Percentiles rank a stretch among this genome's conserved stretches.
phyloP scores from a whole-genome alignment of 495 filamentous ascomycete genomes.

The Lophium mytilinum region DNA sequence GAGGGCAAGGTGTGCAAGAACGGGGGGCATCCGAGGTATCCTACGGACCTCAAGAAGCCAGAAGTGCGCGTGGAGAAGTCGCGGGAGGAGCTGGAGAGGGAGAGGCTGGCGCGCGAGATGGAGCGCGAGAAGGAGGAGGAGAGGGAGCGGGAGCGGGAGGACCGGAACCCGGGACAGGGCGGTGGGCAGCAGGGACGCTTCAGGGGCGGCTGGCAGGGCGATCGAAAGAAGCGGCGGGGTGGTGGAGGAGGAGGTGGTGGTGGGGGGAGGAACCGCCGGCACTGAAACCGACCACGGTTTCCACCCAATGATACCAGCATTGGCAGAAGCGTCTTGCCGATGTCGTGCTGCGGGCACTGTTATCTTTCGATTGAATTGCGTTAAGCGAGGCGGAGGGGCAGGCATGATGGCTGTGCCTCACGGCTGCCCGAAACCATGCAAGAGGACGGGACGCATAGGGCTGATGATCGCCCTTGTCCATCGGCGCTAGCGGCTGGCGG shows the following conservation, averaged over 20 bases:
- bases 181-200: conserved; percentile 2
- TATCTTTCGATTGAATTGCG: neutral
- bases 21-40: conserved; percentile 76
- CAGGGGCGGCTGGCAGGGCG: conserved; percentile 17
- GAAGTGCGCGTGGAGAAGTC: conserved; percentile 52
- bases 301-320: neutral
- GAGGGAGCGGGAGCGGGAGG: conserved; percentile 22
- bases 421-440: neutral
- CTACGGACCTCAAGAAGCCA: conserved; percentile 60
- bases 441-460: neutral
- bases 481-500: too few relatives aligned
- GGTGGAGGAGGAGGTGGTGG: neutral
- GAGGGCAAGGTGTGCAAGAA: conserved; percentile 67
- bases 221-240: conserved; percentile 12
- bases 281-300: neutral
- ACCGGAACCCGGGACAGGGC: conserved; percentile 13
- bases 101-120: conserved; percentile 45
- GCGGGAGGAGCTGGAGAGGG: conserved; percentile 42
- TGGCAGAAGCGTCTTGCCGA: neutral
- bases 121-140: conserved; percentile 44
- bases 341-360: neutral
- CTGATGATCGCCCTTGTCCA: neutral
- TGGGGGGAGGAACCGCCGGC: conserved; percentile 6
- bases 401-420: neutral
- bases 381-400: neutral